phyloP scores from a whole-genome alignment of 805 yeast species.

The Sungouiozyma intestinalis region DNA sequence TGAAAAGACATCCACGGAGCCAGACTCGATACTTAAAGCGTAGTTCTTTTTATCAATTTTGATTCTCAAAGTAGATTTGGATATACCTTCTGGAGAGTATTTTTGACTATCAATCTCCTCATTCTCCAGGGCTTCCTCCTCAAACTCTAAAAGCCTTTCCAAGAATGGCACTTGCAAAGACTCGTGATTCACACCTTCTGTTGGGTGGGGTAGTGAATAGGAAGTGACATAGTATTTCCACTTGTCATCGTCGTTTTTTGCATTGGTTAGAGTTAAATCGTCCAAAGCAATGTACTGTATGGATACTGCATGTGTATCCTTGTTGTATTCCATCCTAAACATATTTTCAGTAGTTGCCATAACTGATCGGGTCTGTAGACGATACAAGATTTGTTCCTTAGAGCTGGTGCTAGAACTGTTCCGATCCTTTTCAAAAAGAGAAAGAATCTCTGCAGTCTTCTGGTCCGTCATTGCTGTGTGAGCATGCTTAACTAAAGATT shows the following conservation, averaged over 20 bases:
- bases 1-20: slow-evolving; percentile 69
- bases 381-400: slow-evolving; percentile 79
- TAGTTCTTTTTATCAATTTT: slow-evolving; percentile 71
- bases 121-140: slow-evolving; percentile 32
- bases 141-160: slow-evolving; percentile 46
- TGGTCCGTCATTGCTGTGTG: slow-evolving; percentile 74
- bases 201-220: slow-evolving; percentile 89
- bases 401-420: slow-evolving; percentile 54
- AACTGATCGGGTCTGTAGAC: slow-evolving; percentile 74
- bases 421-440: slow-evolving; percentile 77
- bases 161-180: slow-evolving; percentile 72
- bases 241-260: slow-evolving; percentile 58
- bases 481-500: slow-evolving; percentile 72
- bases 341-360: slow-evolving; percentile 84
- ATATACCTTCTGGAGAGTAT: slow-evolving; percentile 42
- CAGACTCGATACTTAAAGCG: slow-evolving; percentile 69
- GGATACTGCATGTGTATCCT: slow-evolving; percentile 39
- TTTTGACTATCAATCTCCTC: slow-evolving; percentile 4
- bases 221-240: slow-evolving; percentile 94
- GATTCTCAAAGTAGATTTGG: slow-evolving; percentile 63
- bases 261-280: slow-evolving; percentile 74
- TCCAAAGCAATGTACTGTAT: slow-evolving; percentile 82
- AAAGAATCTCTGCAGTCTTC: slow-evolving; percentile 69
- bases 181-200: slow-evolving; percentile 84
- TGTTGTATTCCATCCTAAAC: slow-evolving; percentile 76